phyloP scores from a whole-genome alignment of 768 basidiomycete species.

The Harrya chromipes region DNA sequence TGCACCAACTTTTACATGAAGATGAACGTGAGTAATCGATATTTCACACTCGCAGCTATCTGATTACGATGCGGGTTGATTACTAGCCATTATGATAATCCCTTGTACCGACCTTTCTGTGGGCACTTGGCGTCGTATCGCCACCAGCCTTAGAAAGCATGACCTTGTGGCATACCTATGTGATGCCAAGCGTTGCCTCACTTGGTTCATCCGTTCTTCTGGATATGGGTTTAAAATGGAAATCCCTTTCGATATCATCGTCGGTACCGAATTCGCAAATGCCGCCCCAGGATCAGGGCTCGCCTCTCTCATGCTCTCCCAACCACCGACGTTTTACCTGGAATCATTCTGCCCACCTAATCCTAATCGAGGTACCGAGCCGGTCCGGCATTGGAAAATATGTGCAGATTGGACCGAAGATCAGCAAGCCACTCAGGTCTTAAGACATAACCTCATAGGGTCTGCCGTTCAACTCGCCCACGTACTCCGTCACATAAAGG shows the following conservation, averaged over 20 bases:
- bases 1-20: constrained; percentile 69
- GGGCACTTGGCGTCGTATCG: constrained; percentile 76
- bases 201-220: constrained; percentile 75
- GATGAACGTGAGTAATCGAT: constrained; percentile 57
- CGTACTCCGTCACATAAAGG: constrained; percentile 47
- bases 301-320: constrained; percentile 62
- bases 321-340: constrained; percentile 66
- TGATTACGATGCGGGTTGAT: not conserved
- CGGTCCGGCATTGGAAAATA: constrained; percentile 51
- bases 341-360: constrained; percentile 41
- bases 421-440: constrained; percentile 58
- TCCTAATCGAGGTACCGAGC: constrained; percentile 27
- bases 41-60: not conserved
- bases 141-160: constrained; percentile 48
- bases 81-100: constrained; percentile 66
- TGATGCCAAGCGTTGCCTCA: constrained; percentile 60
- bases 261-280: constrained; percentile 54
- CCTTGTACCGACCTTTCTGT: constrained; percentile 73
- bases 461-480: constrained; percentile 58
- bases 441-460: constrained; percentile 65
- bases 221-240: constrained; percentile 86
- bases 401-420: constrained; percentile 79
- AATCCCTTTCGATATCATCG: constrained; percentile 63
- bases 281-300: constrained; percentile 53
- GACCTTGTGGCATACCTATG: constrained; percentile 78